These are phyloP conservation scores for Xylaria digitata DNA, from an alignment of 2,329 filamentous ascomycete species.

Conservation along the genomic window DNA sequence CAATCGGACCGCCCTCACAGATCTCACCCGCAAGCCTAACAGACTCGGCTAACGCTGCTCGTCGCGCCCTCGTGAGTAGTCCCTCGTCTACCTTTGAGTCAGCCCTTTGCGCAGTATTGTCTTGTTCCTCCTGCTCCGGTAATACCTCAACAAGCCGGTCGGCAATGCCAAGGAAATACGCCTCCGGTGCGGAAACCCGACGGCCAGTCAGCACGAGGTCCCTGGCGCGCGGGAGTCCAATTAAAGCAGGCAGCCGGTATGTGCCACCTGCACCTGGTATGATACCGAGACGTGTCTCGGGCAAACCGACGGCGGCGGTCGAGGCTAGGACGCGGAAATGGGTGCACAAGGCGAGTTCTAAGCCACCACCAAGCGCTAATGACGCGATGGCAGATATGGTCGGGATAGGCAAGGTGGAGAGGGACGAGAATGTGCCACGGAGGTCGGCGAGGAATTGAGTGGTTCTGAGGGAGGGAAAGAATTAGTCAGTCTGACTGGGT, in stretches of 20 bases:
- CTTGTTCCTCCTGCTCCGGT: constrained; percentile 64
- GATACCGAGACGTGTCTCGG: constrained; percentile 92
- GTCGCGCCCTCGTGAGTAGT: constrained; percentile 69
- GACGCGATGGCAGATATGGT: constrained; percentile 90
- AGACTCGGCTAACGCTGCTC: constrained; percentile 78
- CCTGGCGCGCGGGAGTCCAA: constrained; percentile 83
- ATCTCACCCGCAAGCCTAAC: constrained; percentile 85
- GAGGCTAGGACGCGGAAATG: constrained; percentile 89
- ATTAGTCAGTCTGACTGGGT: constrained; percentile 1
- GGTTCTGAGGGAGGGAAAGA: constrained; percentile 67
- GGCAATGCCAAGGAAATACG: constrained; percentile 90
- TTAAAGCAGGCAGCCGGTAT: constrained; percentile 82
- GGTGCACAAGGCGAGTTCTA: constrained; percentile 91
- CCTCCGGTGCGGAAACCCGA: constrained; percentile 83
- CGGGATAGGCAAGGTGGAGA: constrained; percentile 83
- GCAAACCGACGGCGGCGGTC: constrained; percentile 78
- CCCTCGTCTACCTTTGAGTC: constrained; percentile 51
- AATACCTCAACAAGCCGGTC: constrained; percentile 88
- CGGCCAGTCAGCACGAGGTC: constrained; percentile 92
- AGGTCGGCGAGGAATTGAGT: constrained; percentile 80
- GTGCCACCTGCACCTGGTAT: constrained; percentile 95
- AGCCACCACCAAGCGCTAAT: constrained; percentile 88
- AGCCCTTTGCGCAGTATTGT: constrained; percentile 46
- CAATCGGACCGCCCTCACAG: constrained; percentile 88
- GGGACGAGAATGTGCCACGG: constrained; percentile 77